Percentiles rank a stretch among this genome's conserved stretches.
phyloP scores from a whole-genome alignment of 192 early-diverging fungal species.

The Entomortierella beljakovae region DNA sequence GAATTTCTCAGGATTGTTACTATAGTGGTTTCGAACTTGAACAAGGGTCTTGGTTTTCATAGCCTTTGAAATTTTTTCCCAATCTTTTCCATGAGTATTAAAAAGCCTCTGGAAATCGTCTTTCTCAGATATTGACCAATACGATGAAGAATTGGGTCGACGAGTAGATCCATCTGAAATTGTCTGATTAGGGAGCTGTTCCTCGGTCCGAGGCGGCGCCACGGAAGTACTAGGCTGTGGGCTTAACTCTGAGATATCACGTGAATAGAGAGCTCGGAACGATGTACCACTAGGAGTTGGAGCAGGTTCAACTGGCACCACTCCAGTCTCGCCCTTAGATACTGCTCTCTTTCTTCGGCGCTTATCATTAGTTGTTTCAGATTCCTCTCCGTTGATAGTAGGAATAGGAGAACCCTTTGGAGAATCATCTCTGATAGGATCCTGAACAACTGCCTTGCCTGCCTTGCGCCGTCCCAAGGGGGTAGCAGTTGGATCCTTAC shows the following conservation, averaged over 20 bases:
- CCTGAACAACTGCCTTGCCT: slow-evolving; percentile 12
- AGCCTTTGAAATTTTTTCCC: slow-evolving; percentile 77
- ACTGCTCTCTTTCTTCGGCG: slow-evolving; percentile 19
- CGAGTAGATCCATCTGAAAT: slow-evolving; percentile 22
- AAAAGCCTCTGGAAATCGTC: slow-evolving; percentile 76
- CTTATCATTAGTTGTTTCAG: slow-evolving; percentile 13
- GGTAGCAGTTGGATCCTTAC: slow-evolving; percentile 6
- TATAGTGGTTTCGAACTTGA: slow-evolving; percentile 88
- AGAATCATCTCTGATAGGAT: slow-evolving; percentile 16
- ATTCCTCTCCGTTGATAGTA: slow-evolving; percentile 8
- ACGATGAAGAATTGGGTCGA: slow-evolving; percentile 73
- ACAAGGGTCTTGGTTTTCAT: slow-evolving; percentile 84
- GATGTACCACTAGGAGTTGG: slow-evolving; percentile 21
- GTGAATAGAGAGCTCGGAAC: slow-evolving; percentile 43
- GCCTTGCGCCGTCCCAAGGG: slow-evolving; percentile 11
- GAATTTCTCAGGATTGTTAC: slow-evolving; percentile 63
- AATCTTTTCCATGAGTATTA: slow-evolving; percentile 75
- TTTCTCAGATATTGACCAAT: slow-evolving; percentile 90
- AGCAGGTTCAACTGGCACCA: background rate
- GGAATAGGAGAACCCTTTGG: background rate
- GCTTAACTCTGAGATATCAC: slow-evolving; percentile 29
- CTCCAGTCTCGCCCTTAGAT: slow-evolving; percentile 29
- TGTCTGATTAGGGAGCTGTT: slow-evolving; percentile 1
- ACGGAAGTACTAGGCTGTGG: slow-evolving; percentile 6
- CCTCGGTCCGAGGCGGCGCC: slow-evolving; percentile 4